phyloP scores from a whole-genome alignment of 129 eudicot species.

The Apium graveolens region DNA sequence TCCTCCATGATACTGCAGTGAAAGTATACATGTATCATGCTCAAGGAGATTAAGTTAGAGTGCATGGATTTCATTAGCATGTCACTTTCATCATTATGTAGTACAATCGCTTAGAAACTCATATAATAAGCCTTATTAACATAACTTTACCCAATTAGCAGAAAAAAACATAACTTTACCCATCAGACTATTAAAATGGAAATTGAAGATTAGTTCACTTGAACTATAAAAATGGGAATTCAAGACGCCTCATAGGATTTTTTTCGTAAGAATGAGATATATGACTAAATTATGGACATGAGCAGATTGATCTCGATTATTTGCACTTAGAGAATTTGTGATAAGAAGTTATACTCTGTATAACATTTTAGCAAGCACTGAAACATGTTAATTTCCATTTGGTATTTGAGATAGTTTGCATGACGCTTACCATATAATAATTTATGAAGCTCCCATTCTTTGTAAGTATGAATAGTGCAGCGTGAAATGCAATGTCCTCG shows the following conservation, averaged over 20 bases:
- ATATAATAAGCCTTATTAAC: too few species aligned
- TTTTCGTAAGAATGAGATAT: not conserved
- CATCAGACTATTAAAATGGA: not conserved
- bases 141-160: too few species aligned
- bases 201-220: too few species aligned
- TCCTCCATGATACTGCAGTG: conserved; percentile 84
- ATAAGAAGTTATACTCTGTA: not conserved
- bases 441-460: conserved; percentile 79
- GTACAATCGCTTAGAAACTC: not conserved
- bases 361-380: not conserved
- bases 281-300: not conserved
- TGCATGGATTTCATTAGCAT: not conserved
- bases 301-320: not conserved
- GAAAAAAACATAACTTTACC: too few species aligned
- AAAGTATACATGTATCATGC: not conserved
- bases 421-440: conserved; percentile 68
- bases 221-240: not conserved
- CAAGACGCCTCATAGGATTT: not conserved
- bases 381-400: not conserved
- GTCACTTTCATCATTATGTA: not conserved
- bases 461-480: conserved; percentile 54
- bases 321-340: not conserved
- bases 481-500: conserved; percentile 68
- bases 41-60: not conserved
- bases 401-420: not conserved